Percentiles rank a stretch among this genome's conserved stretches.
Evolutionary conservation across 768 basidiomycete genomes (phyloP).

Genomic region (Xerocomus spinulosus): DNA sequence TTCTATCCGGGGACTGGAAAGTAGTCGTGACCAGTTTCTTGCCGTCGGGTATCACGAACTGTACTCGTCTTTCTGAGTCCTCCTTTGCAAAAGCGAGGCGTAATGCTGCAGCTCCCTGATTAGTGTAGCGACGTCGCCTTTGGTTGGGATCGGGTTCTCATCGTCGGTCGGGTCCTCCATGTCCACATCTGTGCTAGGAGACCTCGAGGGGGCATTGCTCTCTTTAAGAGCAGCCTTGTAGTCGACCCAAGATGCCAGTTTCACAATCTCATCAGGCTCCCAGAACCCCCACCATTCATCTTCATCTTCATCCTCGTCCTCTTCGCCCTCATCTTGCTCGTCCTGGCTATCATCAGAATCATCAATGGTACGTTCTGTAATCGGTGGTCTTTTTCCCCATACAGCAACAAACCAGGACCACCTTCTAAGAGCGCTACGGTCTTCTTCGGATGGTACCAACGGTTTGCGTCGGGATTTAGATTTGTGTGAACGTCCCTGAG

Average conservation of each 20-base stretch:
- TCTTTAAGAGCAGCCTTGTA: conserved; percentile 42
- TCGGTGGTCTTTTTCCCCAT: conserved; percentile 53
- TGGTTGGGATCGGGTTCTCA: conserved; percentile 17
- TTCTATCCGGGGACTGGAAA: conserved; percentile 3
- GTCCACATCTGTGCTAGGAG: conserved; percentile 14
- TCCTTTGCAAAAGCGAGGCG: conserved; percentile 57
- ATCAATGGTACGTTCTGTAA: conserved; percentile 22
- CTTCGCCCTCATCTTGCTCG: conserved; percentile 19
- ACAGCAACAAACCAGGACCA: conserved; percentile 82
- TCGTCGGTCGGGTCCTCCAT: conserved; percentile 15
- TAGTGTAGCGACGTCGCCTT: conserved; percentile 39
- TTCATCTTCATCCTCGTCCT: conserved; percentile 33
- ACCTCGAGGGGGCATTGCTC: not conserved
- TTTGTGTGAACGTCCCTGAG: conserved; percentile 30
- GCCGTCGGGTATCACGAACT: conserved; percentile 1
- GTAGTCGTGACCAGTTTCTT: no score
- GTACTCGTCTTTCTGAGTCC: conserved; percentile 36
- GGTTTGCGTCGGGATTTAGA: conserved; percentile 37
- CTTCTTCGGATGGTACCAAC: conserved; percentile 39
- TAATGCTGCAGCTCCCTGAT: conserved; percentile 56
- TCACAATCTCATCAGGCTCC: conserved; percentile 58
- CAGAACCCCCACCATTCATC: conserved; percentile 78
- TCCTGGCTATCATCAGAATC: conserved; percentile 20
- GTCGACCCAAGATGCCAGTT: conserved; percentile 62
- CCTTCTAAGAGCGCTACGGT: conserved; percentile 47